Evolutionary conservation across 2,329 filamentous ascomycete species (phyloP).

Genomic region (Didymella glomerata): DNA sequence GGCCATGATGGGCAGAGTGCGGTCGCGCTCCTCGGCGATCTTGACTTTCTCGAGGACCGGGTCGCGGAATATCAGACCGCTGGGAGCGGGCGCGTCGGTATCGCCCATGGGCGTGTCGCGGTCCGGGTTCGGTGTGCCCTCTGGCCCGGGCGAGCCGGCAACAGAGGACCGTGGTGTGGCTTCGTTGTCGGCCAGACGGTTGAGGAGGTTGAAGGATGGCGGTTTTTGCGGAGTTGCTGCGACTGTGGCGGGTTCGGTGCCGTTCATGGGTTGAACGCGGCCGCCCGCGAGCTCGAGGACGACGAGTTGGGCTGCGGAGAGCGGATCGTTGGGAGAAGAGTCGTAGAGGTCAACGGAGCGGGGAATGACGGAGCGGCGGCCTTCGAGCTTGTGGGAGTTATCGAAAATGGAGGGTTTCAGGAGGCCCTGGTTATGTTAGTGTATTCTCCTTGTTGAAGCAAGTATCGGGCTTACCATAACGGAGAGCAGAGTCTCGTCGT

Average conservation of each 20-base stretch:
- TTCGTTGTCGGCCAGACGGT: conserved; percentile 72
- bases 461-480: conserved; percentile 67
- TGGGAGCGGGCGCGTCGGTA: conserved; percentile 30
- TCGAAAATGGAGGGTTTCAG: conserved; percentile 91
- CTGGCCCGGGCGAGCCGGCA: conserved; percentile 86
- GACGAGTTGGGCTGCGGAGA: conserved; percentile 81
- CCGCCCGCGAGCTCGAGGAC: conserved; percentile 63
- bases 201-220: conserved; percentile 74
- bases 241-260: conserved; percentile 50
- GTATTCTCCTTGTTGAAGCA: background rate
- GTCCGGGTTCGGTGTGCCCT: conserved; percentile 78
- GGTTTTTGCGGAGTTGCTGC: conserved; percentile 63
- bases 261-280: conserved; percentile 45
- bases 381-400: conserved; percentile 77
- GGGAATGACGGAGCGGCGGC: conserved; percentile 81
- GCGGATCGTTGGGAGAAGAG: conserved; percentile 87
- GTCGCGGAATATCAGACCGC: conserved; percentile 50
- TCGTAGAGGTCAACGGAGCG: conserved; percentile 96
- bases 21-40: conserved; percentile 74
- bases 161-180: conserved; percentile 85
- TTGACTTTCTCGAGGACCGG: conserved; percentile 60
- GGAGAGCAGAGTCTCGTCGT: conserved; percentile 94
- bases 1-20: conserved; percentile 80
- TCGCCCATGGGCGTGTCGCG: conserved; percentile 58
- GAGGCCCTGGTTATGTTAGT: conserved; percentile 65